Evolutionary conservation across 495 filamentous ascomycete genomes (phyloP), one percentile per base, ranked within the genome.

Genomic region (Elaphomyces granulatus): DNA sequence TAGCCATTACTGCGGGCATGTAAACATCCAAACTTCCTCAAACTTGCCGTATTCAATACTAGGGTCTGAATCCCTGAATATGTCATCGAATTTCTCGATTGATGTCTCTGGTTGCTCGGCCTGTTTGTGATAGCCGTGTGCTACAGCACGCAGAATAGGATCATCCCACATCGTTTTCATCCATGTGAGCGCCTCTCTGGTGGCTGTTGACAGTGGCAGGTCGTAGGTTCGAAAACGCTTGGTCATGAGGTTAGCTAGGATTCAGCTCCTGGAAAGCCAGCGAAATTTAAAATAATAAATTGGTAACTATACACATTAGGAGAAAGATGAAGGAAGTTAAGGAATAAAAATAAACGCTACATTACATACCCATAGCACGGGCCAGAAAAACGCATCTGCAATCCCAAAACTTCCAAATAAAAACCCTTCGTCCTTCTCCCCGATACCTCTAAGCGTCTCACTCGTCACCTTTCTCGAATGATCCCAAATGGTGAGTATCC

Each of bases 141-240:
- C 47, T 37, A 68, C 35, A 1, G 32, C 35, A 40, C 49, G 52
- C 15, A 68, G 50, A 7, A 33, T 34, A 0, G 65, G 61, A 45
- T 67, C 60, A 42, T 55, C 63, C 67, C 67, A 68, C 61, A 70
- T 68, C 17, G 48, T 66, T 23, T 45, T 52, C 52, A 66, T 66
- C 66, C 64, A 68, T 4, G 52, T 48, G 15, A 66, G 40, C 2
- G 50, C 63, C 32, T 67, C 61, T 4, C 47, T 38, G 4, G 40
- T 59, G 8, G 61, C 64, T 4, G 49, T 47, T 10, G 46, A 49
- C 32, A 67, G 43, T 3, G 64, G 63, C 32, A 68, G 53, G 38
- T 56, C 50, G 18, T 70, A 70, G 1, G 55, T 54, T 9, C 65
- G 63, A 45, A 68, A 58, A 18, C 66, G 61, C 65, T 70, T n/a